Evolutionary conservation across 129 eudicot species (phyloP).

Genomic region (Flaveria brownii): DNA sequence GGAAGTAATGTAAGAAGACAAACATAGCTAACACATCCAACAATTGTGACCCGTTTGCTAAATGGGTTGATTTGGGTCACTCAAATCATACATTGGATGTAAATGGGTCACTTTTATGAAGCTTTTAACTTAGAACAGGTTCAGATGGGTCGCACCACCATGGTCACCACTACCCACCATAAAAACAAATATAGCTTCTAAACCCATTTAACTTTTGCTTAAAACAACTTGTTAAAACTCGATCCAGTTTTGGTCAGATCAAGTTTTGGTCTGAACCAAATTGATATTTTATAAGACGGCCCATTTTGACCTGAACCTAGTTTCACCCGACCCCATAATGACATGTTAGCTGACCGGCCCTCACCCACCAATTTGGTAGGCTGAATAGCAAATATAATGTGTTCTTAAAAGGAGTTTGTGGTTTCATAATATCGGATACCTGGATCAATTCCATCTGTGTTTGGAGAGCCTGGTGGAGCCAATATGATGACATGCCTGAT

Average conservation of each 20-base stretch:
- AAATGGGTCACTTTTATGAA: not conserved
- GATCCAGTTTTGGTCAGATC: not conserved
- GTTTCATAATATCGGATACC: constrained; percentile 38
- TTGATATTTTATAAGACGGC: not conserved
- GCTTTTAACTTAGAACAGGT: not conserved
- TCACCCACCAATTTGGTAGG: not conserved
- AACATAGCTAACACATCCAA: not conserved
- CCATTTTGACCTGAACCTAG: not conserved
- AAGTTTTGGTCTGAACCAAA: not conserved
- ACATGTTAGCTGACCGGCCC: not conserved
- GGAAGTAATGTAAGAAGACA: constrained; percentile 1
- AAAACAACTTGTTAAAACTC: not conserved
- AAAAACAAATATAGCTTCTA: not conserved
- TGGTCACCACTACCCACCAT: too few species aligned
- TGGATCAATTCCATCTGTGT: constrained; percentile 79
- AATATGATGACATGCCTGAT: constrained; percentile 66
- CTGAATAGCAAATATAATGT: not conserved
- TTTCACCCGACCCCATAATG: not conserved
- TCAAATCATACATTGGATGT: too few species aligned
- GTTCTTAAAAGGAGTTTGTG: not conserved
- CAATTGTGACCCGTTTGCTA: not conserved
- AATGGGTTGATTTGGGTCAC: too few species aligned
- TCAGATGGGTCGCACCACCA: not conserved
- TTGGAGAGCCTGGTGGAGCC: constrained; percentile 68
- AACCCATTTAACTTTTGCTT: not conserved